Conservation (phyloP, 2,329 filamentous ascomycete species). For the Colletotrichum tamarilloi region DNA sequence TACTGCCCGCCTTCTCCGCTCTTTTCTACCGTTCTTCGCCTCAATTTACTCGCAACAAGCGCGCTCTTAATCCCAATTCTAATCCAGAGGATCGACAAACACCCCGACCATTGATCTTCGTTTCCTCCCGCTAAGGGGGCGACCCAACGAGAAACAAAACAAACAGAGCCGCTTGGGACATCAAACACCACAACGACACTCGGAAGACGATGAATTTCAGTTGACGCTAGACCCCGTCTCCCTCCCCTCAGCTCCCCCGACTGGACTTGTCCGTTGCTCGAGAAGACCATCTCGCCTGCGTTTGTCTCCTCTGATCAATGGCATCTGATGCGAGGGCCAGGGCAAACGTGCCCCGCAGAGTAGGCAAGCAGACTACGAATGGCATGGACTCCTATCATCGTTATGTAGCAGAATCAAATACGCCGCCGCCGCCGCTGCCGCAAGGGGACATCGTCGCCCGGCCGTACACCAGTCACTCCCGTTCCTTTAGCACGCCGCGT, state of each 20-base stretch:
- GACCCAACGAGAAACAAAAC: slow-evolving; percentile 18
- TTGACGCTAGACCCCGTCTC: slow-evolving; percentile 2
- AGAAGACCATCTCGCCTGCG: not conserved
- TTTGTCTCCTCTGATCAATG: slow-evolving; percentile 21
- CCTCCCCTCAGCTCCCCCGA: not conserved
- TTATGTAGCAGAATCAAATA: slow-evolving; percentile 33
- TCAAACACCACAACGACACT: not conserved
- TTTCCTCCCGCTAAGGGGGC: not conserved
- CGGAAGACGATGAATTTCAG: slow-evolving; percentile 20
- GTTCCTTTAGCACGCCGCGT: slow-evolving; percentile 32
- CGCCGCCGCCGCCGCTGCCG: not conserved
- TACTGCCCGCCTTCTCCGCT: slow-evolving; percentile 3
- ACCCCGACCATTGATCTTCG: slow-evolving; percentile 22
- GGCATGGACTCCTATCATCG: slow-evolving; percentile 37
- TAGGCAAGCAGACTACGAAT: slow-evolving; percentile 27
- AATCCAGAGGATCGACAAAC: slow-evolving; percentile 27
- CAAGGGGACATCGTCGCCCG: slow-evolving; percentile 2
- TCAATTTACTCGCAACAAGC: slow-evolving; percentile 23
- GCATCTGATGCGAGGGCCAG: slow-evolving; percentile 29
- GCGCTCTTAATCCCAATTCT: slow-evolving; percentile 8
- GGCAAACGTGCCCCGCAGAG: slow-evolving; percentile 36
- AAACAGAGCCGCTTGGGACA: not conserved
- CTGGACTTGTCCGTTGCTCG: not conserved
- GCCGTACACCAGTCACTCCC: slow-evolving; percentile 32
- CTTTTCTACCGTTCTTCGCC: not conserved